Base-by-base conservation (phyloP, 2,329 filamentous ascomycete genomes). In the Davidsoniella eucalypti region DNA sequence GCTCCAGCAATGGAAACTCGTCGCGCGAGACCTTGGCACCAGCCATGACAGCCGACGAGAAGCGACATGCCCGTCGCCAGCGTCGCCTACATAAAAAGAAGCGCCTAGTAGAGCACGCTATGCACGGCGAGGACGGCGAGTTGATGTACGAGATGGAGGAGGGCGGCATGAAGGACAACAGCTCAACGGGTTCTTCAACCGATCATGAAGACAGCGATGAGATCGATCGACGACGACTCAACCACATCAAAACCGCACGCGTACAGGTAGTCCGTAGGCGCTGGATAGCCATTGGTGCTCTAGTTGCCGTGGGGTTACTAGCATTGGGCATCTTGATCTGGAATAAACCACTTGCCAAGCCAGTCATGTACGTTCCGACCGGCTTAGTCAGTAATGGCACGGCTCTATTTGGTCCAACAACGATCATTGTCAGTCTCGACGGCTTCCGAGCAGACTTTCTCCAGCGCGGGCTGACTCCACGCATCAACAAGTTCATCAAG, bases 371-470 rank as follows among this genome's bases (percentile, higher is more conserved):
- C 18, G 29, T 33, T 10, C 16, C 41, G 5, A 29, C n/a, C 18
- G 69, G 65, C 53, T 57, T 75, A 18, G 59, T 74, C 54, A 81
- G 73, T 67, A 98, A 98, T 62, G 92, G 92, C 49, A 94, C 87
- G 0, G 84, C 87, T 2, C 67, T 86, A 4, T 98, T 96, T 61
- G 82, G 80, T 8, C 87, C 88, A 1, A 98, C 92, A 0, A 95
- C 92, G 1, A 83, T 98, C 53, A 71, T 96, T 49, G 84, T 98
- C 61, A 95, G 88, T 43, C 73, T 98, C 16, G 92, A 98, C 64
- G 92, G 92, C 3, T 96, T 98, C 67, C 82, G 92, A 14, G 90
- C 92, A 17, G 92, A 96, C 62, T 96, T 95, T 60, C 69, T 98
- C 39, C 76, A 83, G 55, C 80, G 87, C 12, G 82, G 81, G 0